Evolutionary conservation across 2,329 filamentous ascomycete species (phyloP).

Genomic region (Allantophomopsis cytisporea): DNA sequence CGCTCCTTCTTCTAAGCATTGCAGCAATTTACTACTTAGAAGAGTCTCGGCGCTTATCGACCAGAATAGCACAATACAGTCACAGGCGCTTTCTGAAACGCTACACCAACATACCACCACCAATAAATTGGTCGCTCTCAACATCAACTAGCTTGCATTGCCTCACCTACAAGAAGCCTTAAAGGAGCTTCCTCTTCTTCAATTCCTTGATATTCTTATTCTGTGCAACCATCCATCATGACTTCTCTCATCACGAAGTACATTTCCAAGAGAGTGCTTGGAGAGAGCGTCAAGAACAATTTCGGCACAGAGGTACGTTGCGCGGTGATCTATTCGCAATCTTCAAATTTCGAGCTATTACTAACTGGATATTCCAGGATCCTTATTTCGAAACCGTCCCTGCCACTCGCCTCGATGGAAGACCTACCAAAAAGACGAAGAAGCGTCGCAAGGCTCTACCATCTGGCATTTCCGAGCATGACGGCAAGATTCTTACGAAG

Average conservation of each 20-base stretch:
- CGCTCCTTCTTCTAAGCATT: too few species aligned
- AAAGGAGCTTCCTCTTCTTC: too few species aligned
- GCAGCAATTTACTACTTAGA: neutral
- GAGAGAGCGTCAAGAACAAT: conserved; percentile 41
- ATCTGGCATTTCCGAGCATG: conserved; percentile 68
- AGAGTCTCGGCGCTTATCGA: conserved; percentile 1
- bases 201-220: too few species aligned
- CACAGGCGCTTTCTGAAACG: too few species aligned
- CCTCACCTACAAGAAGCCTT: too few species aligned
- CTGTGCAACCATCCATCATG: conserved; percentile 25
- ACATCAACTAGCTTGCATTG: too few species aligned
- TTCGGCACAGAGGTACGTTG: conserved; percentile 39
- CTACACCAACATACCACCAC: conserved; percentile 5
- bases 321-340: neutral
- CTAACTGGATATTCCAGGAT: conserved; percentile 41
- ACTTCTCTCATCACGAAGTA: conserved; percentile 36
- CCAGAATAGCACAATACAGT: conserved; percentile 6
- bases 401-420: conserved; percentile 54
- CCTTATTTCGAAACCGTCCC: conserved; percentile 79
- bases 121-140: conserved; percentile 5
- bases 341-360: conserved; percentile 1
- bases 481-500: conserved; percentile 69
- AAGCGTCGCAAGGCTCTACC: conserved; percentile 79
- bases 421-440: conserved; percentile 55
- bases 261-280: conserved; percentile 41